Evolutionary conservation across 345 rosid species (phyloP), one percentile per base, ranked within the genome.

Genomic region (Acer negundo): DNA sequence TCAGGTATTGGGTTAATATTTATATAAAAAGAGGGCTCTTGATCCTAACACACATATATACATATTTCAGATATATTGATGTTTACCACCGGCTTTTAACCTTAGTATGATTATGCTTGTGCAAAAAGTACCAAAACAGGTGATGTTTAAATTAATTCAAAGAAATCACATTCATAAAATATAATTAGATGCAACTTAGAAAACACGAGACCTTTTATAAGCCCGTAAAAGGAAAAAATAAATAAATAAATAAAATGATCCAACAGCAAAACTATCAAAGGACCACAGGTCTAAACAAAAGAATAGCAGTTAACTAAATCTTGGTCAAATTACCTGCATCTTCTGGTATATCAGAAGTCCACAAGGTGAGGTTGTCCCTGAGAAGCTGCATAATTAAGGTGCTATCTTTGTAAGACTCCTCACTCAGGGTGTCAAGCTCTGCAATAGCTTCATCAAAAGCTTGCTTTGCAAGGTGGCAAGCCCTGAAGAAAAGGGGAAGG

Each of bases 341-440:
- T 77, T 83, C 86, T 23, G 83, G 65, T 61, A 84, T 75, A 72
- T 80, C 86, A 67, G 84, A 78, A 59, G 86, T 78, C 86, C 86
- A 84, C 38, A 84, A 73, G 46, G 86, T 80, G 23, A 84, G 86
- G 73, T 84, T 84, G 82, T 84, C 86, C 82, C 86, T 80, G 20
- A 84, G 86, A 74, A 84, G 86, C 75, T 84, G 86, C 86, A 84
- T 80, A 74, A 84, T 84, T 28, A 84, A 80, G 61, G 86, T 80
- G 78, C 86, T 84, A 64, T 84, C 86, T 71, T 84, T 84, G 84
- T 84, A 84, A 10, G 86, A 84, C 38, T 80, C 86, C 84, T 84
- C 86, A 53, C 70, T 84, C 51, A 84, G 78, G 66, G 77, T 75
- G 80, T 84, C 86, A 31, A 84, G 80, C 73, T 84, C 86, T 0